These are phyloP conservation scores for Peronospora belbahrii DNA, from an alignment of 352 stramenopile genomes.

Conservation along the genomic window DNA sequence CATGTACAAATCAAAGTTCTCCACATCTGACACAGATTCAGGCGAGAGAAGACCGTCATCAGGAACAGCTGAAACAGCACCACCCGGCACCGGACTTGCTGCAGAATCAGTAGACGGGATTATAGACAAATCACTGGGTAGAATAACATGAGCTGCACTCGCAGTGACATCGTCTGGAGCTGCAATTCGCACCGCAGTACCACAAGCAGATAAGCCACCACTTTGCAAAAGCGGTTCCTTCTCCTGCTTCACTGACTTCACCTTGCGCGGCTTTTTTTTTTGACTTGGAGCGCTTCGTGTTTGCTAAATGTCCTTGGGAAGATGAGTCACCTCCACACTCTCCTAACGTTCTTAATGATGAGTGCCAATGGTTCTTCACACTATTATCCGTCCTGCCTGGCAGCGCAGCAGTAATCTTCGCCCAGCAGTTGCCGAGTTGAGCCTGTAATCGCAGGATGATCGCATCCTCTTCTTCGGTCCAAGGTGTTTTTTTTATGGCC, in stretches of 20 bases:
- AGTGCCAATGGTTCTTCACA: slow-evolving; percentile 97
- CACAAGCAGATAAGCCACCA: not conserved
- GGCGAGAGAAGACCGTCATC: slow-evolving; percentile 24
- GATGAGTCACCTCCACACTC: slow-evolving; percentile 15
- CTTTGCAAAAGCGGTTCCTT: not conserved
- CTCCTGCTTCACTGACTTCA: not conserved
- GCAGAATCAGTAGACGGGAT: not conserved
- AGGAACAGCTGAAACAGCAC: not conserved
- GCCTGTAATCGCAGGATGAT: slow-evolving; percentile 79
- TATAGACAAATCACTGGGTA: not conserved
- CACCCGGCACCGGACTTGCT: not conserved
- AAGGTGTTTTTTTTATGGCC: slow-evolving; percentile 67
- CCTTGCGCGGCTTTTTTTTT: slow-evolving; percentile 17
- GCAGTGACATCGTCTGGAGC: not conserved
- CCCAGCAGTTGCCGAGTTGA: slow-evolving; percentile 93
- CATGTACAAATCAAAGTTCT: slow-evolving; percentile 9
- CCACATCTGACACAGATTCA: slow-evolving; percentile 24
- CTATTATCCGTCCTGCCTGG: slow-evolving; percentile 93
- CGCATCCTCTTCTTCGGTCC: slow-evolving; percentile 78
- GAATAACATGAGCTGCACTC: not conserved
- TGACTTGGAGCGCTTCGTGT: slow-evolving; percentile 5
- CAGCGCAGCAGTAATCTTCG: slow-evolving; percentile 94
- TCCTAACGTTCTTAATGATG: slow-evolving; percentile 58
- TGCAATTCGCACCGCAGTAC: not conserved
- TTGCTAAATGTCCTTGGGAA: not conserved